Percentiles rank a stretch among this genome's conserved stretches.
phyloP scores from a whole-genome alignment of 805 yeast genomes.

The Lachancea nothofagi region DNA sequence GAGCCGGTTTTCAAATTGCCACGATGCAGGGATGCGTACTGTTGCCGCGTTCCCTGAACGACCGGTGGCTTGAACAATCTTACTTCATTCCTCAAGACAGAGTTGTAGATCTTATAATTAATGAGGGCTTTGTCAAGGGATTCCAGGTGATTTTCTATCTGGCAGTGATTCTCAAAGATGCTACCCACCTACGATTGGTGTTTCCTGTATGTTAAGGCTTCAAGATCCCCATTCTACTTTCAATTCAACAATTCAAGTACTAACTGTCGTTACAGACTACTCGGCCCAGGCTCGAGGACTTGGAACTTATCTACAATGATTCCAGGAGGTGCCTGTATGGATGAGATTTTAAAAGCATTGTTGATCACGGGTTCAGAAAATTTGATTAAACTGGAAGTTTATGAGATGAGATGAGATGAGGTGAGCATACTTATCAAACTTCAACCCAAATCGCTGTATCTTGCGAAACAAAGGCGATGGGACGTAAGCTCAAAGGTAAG shows the following conservation, averaged over 20 bases:
- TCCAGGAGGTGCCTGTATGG: conserved; percentile 16
- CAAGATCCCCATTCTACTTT: not conserved
- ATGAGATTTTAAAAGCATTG: conserved; percentile 7
- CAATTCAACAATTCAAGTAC: not conserved
- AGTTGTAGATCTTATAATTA: conserved; percentile 61
- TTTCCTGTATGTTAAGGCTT: conserved; percentile 28
- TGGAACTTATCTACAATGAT: conserved; percentile 21
- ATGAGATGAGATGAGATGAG: conserved; percentile 9
- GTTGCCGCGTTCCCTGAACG: conserved; percentile 19
- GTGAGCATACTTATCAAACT: not conserved
- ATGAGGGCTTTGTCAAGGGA: conserved; percentile 63
- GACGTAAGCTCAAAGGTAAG: conserved; percentile 30
- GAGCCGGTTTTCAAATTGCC: conserved; percentile 26
- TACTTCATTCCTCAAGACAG: conserved; percentile 51
- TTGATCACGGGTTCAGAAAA: conserved; percentile 2
- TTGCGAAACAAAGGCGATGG: conserved; percentile 25
- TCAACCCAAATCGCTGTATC: not conserved
- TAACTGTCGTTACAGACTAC: conserved; percentile 15
- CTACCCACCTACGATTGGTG: conserved; percentile 27
- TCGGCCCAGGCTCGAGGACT: conserved; percentile 22
- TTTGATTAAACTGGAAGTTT: not conserved
- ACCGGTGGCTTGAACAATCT: conserved; percentile 9
- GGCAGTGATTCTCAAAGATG: conserved; percentile 48
- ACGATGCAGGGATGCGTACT: conserved; percentile 20
- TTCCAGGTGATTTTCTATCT: conserved; percentile 62